Evolutionary conservation across 192 early-diverging fungal genomes (phyloP), one percentile per base, ranked within the genome.

Genomic region (Coemansia sp.): DNA sequence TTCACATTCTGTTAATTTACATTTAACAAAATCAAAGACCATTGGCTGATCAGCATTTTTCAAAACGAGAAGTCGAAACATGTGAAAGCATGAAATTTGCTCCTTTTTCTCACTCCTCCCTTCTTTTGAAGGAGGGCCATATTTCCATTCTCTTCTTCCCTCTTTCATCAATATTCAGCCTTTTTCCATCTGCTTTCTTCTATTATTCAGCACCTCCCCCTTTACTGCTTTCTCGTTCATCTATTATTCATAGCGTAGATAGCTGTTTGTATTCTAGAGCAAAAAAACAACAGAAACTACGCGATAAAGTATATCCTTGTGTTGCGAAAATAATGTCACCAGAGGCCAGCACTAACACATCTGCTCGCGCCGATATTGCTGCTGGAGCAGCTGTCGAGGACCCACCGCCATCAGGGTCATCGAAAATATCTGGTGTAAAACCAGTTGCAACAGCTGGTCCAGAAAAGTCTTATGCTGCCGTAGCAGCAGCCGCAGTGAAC

Each of bases 401-500:
- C 22, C 47, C 47, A 36, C 34, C 33, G 25, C 11, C 47, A 15
- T 6, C 47, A 50, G 47, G 9, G 47, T 11, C 47, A 9, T 17
- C 25, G 15, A 23, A 25, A 2, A 48, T 25, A 5, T 0, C 19
- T 4, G 29, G 7, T 3, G 0, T 2, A 30, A 54, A 54, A 30
- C 28, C n/a, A 17, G n/a, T 7, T 25, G 7, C 6, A 13, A 30
- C 29, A 10, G 8, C 8, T n/a, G 45, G 23, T 7, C 15, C 41
- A 29, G 55, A 47, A 55, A 57, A 48, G 36, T 50, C 65, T 8
- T 67, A 67, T 38, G 65, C 65, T 6, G 45, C 45, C 20, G 64
- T 50, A 52, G 64, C 55, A n/a, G 41, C 37, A 29, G 63, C 25
- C 7, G 55, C n/a, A n/a, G n/a, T n/a, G n/a, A n/a, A n/a, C n/a